Percentiles rank a stretch among this genome's conserved stretches.
Evolutionary conservation across 305 asterid genomes (phyloP).

Genomic region (Fraxinus sp.): DNA sequence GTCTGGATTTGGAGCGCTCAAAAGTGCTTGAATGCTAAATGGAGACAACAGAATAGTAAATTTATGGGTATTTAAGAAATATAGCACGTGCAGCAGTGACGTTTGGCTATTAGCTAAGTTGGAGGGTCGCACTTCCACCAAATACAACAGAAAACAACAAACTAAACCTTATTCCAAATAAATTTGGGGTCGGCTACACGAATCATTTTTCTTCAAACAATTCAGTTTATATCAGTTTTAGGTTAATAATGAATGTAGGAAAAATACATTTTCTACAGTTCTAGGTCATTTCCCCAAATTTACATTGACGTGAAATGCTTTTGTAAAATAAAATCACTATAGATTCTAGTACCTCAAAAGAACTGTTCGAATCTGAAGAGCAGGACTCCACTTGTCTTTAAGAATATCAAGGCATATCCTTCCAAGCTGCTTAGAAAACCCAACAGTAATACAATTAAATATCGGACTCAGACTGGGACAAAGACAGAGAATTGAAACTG

Average conservation of each 20-base stretch:
- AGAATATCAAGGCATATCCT: conserved; percentile 97
- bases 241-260: not conserved
- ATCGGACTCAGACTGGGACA: not conserved
- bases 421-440: conserved; percentile 61
- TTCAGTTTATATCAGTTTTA: not conserved
- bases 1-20: conserved; percentile 96
- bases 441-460: conserved; percentile 4
- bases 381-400: conserved; percentile 99
- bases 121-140: not conserved
- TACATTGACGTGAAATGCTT: not conserved
- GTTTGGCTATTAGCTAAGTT: not conserved
- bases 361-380: conserved; percentile 93
- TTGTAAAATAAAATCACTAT: not conserved
- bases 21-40: conserved; percentile 89
- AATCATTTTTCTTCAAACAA: not conserved
- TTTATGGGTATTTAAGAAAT: not conserved
- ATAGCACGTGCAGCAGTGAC: not conserved
- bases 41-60: conserved; percentile 7
- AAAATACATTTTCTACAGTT: conserved; percentile 6
- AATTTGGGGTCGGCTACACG: not conserved
- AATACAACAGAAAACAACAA: not conserved
- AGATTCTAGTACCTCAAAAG: conserved; percentile 67
- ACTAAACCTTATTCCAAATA: not conserved
- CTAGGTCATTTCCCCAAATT: conserved; percentile 7
- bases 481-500: not conserved